Conservation (phyloP, 176 grass and related monocot species). For the Microstegium vimineum region DNA sequence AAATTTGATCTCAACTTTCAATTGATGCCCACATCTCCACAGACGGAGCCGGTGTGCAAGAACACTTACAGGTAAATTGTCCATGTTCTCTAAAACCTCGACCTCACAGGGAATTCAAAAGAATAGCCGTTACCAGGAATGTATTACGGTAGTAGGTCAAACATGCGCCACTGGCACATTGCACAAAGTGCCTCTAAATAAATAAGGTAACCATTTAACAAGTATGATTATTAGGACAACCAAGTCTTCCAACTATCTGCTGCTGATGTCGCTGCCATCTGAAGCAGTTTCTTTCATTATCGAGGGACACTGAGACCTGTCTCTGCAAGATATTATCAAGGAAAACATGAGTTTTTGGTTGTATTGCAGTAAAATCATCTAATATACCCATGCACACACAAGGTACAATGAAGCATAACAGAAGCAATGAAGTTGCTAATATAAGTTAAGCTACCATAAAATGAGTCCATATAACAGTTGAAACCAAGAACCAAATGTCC, state of each 20-base stretch:
- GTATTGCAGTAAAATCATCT: not conserved
- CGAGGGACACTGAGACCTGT: constrained; percentile 74
- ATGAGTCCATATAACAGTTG: not conserved
- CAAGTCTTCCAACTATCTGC: constrained; percentile 7
- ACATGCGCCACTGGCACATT: not conserved
- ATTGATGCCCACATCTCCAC: not conserved
- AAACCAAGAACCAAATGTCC: not conserved
- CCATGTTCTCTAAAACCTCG: not conserved
- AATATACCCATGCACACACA: not conserved
- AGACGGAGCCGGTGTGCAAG: not conserved
- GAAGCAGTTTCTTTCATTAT: constrained; percentile 47
- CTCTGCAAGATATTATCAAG: constrained; percentile 54
- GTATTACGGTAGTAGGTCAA: constrained; percentile 5
- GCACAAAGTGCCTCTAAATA: constrained; percentile 23
- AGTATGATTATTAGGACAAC: constrained; percentile 30
- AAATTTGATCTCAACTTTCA: not conserved
- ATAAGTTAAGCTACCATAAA: not conserved
- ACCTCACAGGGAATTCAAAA: constrained; percentile 3
- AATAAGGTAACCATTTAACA: constrained; percentile 5
- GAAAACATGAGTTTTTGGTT: constrained; percentile 19
- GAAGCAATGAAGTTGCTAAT: not conserved
- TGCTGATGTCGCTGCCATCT: not conserved
- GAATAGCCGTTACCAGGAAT: not conserved
- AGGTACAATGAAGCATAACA: not conserved
- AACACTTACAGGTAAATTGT: not conserved